Percentiles rank a stretch among this genome's conserved stretches.
These are phyloP conservation scores for Bodo saltans DNA, from an alignment of 78 protist species.

Conservation along the genomic window DNA sequence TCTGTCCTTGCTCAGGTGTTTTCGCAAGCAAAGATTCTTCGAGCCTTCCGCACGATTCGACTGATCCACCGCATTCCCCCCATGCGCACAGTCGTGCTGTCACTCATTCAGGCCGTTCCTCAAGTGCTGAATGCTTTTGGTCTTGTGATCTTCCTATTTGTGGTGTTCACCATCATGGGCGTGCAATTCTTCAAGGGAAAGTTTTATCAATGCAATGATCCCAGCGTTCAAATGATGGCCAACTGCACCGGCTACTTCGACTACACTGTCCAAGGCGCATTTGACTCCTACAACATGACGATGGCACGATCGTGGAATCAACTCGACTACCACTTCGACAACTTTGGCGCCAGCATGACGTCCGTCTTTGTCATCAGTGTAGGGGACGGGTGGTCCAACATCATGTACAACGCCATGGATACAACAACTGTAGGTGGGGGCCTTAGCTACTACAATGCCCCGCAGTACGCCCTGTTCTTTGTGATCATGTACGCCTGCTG, in stretches of 20 bases:
- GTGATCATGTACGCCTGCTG: not conserved
- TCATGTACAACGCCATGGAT: constrained; percentile 27
- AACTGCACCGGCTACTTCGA: not conserved
- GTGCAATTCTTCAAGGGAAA: constrained; percentile 30
- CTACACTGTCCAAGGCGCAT: not conserved
- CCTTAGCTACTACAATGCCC: not conserved
- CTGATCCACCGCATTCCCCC: not conserved
- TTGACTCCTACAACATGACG: not conserved
- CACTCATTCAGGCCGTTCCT: constrained; percentile 35
- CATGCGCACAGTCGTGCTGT: not conserved
- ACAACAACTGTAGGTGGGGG: not conserved
- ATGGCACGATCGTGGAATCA: not conserved
- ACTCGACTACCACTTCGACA: constrained; percentile 11
- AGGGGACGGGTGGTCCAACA: constrained; percentile 28
- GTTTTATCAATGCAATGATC: not conserved
- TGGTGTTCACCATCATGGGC: constrained; percentile 47
- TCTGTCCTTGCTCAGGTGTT: not conserved
- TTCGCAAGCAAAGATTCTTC: no score
- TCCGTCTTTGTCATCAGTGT: not conserved
- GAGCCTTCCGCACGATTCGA: constrained; percentile 27
- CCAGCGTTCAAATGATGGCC: not conserved
- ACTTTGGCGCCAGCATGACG: not conserved
- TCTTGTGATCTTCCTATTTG: constrained; percentile 3
- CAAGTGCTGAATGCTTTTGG: constrained; percentile 20
- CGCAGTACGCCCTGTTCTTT: not conserved